A percentile compares a stretch with the other conserved stretches of the same genome.
These are phyloP conservation scores for Conticribra guillardii DNA, from an alignment of 108 stramenopile genomes.

Conservation along the genomic window DNA sequence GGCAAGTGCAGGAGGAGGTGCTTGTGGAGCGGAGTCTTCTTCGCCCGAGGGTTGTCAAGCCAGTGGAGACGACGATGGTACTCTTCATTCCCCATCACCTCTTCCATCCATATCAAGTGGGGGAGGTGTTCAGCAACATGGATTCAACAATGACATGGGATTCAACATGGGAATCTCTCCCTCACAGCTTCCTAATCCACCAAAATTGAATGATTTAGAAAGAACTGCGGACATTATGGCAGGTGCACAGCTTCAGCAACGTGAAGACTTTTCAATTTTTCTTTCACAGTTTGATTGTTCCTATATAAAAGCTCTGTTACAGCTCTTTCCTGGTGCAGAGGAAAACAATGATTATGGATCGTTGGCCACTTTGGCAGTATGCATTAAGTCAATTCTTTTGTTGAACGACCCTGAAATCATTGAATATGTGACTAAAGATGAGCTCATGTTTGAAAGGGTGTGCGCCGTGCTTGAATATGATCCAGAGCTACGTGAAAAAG, in stretches of 20 bases:
- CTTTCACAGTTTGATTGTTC: slow-evolving; percentile 78
- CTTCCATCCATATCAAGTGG: not conserved
- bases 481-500: slow-evolving; percentile 82
- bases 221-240: slow-evolving; percentile 74
- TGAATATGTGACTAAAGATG: slow-evolving; percentile 72
- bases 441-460: slow-evolving; percentile 69
- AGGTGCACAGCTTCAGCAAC: slow-evolving; percentile 64
- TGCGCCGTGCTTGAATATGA: slow-evolving; percentile 83
- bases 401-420: slow-evolving; percentile 90
- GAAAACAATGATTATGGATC: slow-evolving; percentile 52
- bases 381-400: slow-evolving; percentile 81
- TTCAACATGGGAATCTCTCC: slow-evolving; percentile 3
- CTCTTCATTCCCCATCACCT: not conserved
- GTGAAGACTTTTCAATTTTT: slow-evolving; percentile 73
- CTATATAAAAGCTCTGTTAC: slow-evolving; percentile 69
- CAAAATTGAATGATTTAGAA: slow-evolving; percentile 67
- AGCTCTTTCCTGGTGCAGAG: slow-evolving; percentile 64
- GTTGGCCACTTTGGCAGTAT: slow-evolving; percentile 72
- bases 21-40: not conserved
- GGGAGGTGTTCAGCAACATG: not conserved
- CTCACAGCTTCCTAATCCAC: slow-evolving; percentile 76
- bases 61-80: not conserved
- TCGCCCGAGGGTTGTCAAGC: not conserved
- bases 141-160: slow-evolving; percentile 1
- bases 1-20: not conserved